A percentile compares a stretch with the other conserved stretches of the same genome.
Evolutionary conservation across 2,329 filamentous ascomycete species (phyloP).

Genomic region (Phoma sp.): DNA sequence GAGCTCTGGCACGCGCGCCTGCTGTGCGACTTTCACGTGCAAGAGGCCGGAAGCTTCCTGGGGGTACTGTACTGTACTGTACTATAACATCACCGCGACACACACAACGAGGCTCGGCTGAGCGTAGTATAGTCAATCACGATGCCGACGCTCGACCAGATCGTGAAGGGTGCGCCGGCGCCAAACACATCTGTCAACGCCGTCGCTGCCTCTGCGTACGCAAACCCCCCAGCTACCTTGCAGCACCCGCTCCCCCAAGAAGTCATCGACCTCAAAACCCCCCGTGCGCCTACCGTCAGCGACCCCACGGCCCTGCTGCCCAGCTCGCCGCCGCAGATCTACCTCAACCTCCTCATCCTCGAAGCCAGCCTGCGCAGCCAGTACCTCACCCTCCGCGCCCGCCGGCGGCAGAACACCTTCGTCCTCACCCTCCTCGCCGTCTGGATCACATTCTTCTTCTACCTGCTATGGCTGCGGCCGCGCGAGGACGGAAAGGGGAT

Average conservation of each 20-base stretch:
- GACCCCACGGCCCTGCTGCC: constrained; percentile 83
- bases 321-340: constrained; percentile 94
- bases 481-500: constrained; percentile 90
- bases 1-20: constrained; percentile 8
- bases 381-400: constrained; percentile 86
- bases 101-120: not conserved
- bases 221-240: constrained; percentile 18
- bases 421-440: constrained; percentile 79
- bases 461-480: constrained; percentile 92
- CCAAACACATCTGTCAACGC: constrained; percentile 59
- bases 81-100: constrained; percentile 1
- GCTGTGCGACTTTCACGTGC: constrained; percentile 14
- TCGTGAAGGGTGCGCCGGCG: constrained; percentile 87
- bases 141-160: constrained; percentile 69
- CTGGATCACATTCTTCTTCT: constrained; percentile 86
- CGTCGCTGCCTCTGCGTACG: constrained; percentile 44
- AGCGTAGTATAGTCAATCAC: not conserved
- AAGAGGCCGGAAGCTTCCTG: not conserved
- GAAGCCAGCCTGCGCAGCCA: constrained; percentile 92
- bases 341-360: constrained; percentile 95
- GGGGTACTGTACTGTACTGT: too few relatives aligned
- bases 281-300: constrained; percentile 49
- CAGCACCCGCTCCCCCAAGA: constrained; percentile 26
- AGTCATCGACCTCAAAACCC: constrained; percentile 46
- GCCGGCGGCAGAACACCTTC: constrained; percentile 90